Evolutionary conservation across 768 basidiomycete species (phyloP).

Genomic region (Lactarius sanguifluus): DNA sequence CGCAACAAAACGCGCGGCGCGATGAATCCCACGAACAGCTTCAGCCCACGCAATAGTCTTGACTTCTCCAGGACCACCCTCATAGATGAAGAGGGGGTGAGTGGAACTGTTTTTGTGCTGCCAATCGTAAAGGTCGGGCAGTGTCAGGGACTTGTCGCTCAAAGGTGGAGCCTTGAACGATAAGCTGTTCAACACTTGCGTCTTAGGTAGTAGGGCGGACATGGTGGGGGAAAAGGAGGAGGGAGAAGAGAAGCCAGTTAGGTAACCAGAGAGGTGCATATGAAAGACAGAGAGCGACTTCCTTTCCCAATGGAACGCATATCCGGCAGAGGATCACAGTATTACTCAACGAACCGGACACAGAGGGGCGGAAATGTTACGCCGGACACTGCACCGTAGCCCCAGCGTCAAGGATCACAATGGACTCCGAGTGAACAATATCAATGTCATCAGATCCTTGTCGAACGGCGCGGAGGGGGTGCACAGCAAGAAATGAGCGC

Average conservation of each 20-base stretch:
- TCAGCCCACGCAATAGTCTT: slow-evolving; percentile 30
- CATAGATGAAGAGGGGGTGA: slow-evolving; percentile 32
- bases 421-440: background rate
- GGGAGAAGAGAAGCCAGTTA: background rate
- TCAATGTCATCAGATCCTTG: background rate
- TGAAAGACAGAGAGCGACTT: background rate
- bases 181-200: slow-evolving; percentile 28
- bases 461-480: background rate
- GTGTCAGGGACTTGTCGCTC: slow-evolving; percentile 25
- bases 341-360: slow-evolving; percentile 23
- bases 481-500: background rate
- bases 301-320: background rate
- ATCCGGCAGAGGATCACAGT: background rate
- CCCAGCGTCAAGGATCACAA: background rate
- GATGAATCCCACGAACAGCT: slow-evolving; percentile 29
- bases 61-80: slow-evolving; percentile 20
- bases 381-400: background rate
- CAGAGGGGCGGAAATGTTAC: background rate
- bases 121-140: slow-evolving; percentile 36
- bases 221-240: slow-evolving; percentile 8
- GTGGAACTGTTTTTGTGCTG: slow-evolving; percentile 28
- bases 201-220: slow-evolving; percentile 28
- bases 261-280: slow-evolving; percentile 1
- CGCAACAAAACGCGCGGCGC: slow-evolving; percentile 24
- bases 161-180: slow-evolving; percentile 33